Evolutionary conservation across 2,329 filamentous ascomycete species (phyloP).

Genomic region (Daldinia sp.): DNA sequence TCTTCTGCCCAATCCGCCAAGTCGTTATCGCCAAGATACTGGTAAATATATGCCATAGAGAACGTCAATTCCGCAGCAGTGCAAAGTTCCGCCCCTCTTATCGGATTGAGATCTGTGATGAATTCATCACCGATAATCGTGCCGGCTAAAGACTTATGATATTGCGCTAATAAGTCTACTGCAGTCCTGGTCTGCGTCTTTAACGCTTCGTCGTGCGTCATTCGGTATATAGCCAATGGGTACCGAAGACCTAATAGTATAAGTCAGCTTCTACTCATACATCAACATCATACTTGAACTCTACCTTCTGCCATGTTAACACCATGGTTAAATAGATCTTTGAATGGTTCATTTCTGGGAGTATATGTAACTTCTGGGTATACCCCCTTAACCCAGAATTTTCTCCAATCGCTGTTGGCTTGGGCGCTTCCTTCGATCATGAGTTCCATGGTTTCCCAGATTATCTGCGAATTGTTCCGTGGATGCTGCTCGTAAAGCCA

Average conservation of each 20-base stretch:
- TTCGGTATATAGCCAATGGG: slow-evolving; percentile 52
- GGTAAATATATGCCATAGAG: slow-evolving; percentile 44
- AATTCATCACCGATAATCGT: slow-evolving; percentile 54
- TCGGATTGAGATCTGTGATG: slow-evolving; percentile 50
- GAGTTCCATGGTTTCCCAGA: slow-evolving; percentile 54
- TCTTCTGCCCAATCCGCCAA: slow-evolving; percentile 59
- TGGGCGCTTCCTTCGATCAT: slow-evolving; percentile 56
- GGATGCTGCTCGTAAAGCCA: slow-evolving; percentile 50
- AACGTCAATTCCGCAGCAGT: slow-evolving; percentile 45
- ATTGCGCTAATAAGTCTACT: slow-evolving; percentile 49
- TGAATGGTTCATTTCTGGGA: slow-evolving; percentile 41
- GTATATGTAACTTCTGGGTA: slow-evolving; percentile 44
- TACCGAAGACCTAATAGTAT: slow-evolving; percentile 49
- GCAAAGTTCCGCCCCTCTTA: slow-evolving; percentile 48
- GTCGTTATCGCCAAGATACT: slow-evolving; percentile 41
- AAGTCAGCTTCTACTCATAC: not conserved
- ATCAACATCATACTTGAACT: not conserved
- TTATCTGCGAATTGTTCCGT: slow-evolving; percentile 46
- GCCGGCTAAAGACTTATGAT: slow-evolving; percentile 53
- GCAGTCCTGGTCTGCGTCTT: slow-evolving; percentile 49
- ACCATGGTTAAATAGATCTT: slow-evolving; percentile 51
- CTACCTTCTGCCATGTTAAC: slow-evolving; percentile 56
- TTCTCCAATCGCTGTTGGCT: slow-evolving; percentile 48
- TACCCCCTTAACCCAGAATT: slow-evolving; percentile 46
- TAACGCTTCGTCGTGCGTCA: slow-evolving; percentile 50